A percentile compares a stretch with the other conserved stretches of the same genome.
These are phyloP conservation scores for Malus hybrid DNA, from an alignment of 331 rosid genomes.

Conservation along the genomic window DNA sequence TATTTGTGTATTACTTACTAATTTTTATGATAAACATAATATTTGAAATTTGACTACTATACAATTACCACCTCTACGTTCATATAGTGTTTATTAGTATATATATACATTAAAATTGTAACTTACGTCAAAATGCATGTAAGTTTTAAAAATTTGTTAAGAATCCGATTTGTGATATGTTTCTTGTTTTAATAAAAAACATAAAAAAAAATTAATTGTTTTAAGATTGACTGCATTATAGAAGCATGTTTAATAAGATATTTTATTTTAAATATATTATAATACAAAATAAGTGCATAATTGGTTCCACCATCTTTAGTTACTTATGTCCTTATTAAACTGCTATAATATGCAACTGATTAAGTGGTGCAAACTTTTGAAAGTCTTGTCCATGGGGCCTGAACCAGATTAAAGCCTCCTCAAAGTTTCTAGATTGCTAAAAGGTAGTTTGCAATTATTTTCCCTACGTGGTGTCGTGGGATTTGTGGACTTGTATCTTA, in stretches of 20 bases:
- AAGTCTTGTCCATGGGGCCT: slow-evolving; percentile 58
- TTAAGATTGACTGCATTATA: slow-evolving; percentile 21
- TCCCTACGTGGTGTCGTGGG: slow-evolving; percentile 22
- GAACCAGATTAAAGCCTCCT: slow-evolving; percentile 40
- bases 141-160: too few relatives aligned
- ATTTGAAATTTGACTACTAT: too few relatives aligned
- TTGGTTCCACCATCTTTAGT: slow-evolving; percentile 35
- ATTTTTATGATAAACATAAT: too few relatives aligned
- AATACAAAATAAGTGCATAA: slow-evolving; percentile 18
- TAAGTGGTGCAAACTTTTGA: slow-evolving; percentile 25
- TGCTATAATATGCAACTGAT: not conserved
- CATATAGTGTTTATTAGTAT: too few relatives aligned
- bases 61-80: not conserved
- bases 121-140: not conserved
- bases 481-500: slow-evolving; percentile 38
- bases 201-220: not conserved
- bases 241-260: not conserved
- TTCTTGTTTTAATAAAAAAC: not conserved
- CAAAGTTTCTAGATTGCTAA: slow-evolving; percentile 45
- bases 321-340: slow-evolving; percentile 18
- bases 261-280: too few relatives aligned
- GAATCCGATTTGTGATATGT: not conserved
- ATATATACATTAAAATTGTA: too few relatives aligned
- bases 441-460: slow-evolving; percentile 29
- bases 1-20: not conserved